Base-by-base conservation (phyloP, 768 basidiomycete species). In the Leccinum subgranulosum region DNA sequence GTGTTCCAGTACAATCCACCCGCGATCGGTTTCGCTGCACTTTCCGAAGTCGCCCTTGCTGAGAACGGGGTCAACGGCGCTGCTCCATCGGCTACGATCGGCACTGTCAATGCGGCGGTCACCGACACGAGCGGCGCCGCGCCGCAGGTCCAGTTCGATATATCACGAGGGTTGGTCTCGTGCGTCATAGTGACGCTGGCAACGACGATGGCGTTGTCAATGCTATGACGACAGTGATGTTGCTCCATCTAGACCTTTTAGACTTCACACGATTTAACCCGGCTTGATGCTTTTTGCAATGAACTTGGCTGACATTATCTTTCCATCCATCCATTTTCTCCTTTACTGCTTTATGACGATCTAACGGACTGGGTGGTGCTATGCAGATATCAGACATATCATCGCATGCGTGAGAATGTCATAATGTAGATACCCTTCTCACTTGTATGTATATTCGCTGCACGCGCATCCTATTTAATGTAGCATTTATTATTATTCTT, bases 41-140 rank as follows among this genome's bases (percentile, higher is more conserved):
- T 82, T 34, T 78, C 82, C 0, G 56, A 55, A 4, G 49, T 49
- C 0, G 70, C 71, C 0, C 28, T 67, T 27, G 65, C 70, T 14
- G 23, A 57, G 56, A 72, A 72, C 15, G 71, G 71, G 2, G 64
- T 70, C 51, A 71, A 68, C 1, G 72, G 76, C 0, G 10, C 63
- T 0, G 74, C 80, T 0, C 87, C 88, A 1, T 74, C 77, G 1
- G 60, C 87, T 0, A 88, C 87, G 6, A 79, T 87, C 51, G 87
- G 84, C 2, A 71, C 79, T 0, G 77, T 73, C 12, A 70, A 77
- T 11, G 77, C 84, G 2, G 71, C 78, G 6, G 77, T 85, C 11
- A 79, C 80, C 6, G 61, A 45, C 28, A 25, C 34, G 1, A 63
- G 19, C 45, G 56, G 51, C 28, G 64, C 63, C 3, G 14, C 31